Evolutionary conservation across 1,284 basidiomycete species (phyloP).

Genomic region (Melampsora larici-populina): DNA sequence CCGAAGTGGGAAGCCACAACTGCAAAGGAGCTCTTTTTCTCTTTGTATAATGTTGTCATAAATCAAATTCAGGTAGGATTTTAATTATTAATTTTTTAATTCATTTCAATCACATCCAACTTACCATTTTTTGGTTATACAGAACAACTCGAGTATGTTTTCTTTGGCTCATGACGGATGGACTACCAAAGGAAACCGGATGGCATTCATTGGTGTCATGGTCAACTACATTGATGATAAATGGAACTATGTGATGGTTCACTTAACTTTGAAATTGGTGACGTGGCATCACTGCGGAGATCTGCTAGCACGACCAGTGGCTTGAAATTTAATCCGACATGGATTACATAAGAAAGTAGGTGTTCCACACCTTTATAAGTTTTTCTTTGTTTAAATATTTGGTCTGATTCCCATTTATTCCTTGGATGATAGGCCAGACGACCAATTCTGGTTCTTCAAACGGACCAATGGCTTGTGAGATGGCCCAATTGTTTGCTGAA

Average conservation of each 20-base stretch:
- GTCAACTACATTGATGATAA: not conserved
- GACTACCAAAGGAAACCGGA: slow-evolving; percentile 4
- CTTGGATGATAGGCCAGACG: not conserved
- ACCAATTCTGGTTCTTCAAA: not conserved
- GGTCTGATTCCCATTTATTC: too few species aligned
- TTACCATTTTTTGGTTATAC: too few species aligned
- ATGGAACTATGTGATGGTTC: not conserved
- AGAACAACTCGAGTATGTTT: too few species aligned
- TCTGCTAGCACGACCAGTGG: not conserved
- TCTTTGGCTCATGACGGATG: too few species aligned
- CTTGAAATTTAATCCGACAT: not conserved
- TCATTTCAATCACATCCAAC: too few species aligned
- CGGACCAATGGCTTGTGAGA: not conserved
- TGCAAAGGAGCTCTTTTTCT: too few species aligned
- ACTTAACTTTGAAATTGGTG: slow-evolving; percentile 7
- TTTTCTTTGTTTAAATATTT: not conserved
- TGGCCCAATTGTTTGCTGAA: not conserved
- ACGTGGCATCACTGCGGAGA: not conserved
- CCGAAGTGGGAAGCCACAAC: too few species aligned
- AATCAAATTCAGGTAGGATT: too few species aligned
- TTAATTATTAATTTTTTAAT: too few species aligned
- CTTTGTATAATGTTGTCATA: too few species aligned
- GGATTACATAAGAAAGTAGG: not conserved
- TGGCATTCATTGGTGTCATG: slow-evolving; percentile 7
- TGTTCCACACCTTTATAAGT: not conserved